Conservation (phyloP, 129 eudicot species). For the Smallanthus sonchifolius region DNA sequence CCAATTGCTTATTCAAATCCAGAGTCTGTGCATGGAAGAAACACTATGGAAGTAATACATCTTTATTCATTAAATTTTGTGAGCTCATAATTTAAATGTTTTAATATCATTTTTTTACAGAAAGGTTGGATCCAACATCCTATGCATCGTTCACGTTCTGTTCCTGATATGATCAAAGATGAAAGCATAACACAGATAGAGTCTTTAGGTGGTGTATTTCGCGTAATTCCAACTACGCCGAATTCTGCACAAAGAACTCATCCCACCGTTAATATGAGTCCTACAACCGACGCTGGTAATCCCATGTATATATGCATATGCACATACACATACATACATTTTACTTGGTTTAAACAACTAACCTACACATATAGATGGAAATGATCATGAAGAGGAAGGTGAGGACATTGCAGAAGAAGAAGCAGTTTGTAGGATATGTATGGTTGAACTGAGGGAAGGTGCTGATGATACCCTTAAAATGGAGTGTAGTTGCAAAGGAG, state of each 20-base stretch:
- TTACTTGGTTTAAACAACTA: background rate
- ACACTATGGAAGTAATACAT: constrained; percentile 30
- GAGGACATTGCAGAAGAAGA: constrained; percentile 86
- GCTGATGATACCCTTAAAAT: constrained; percentile 74
- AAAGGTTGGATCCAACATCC: constrained; percentile 41
- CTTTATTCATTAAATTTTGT: constrained; percentile 12
- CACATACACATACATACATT: background rate
- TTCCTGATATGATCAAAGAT: constrained; percentile 64
- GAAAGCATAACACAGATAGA: constrained; percentile 51
- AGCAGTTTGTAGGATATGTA: constrained; percentile 96
- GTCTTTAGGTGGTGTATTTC: constrained; percentile 56
- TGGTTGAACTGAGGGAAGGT: constrained; percentile 85
- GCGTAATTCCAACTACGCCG: constrained; percentile 70
- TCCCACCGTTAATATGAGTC: constrained; percentile 27
- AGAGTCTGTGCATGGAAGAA: constrained; percentile 80
- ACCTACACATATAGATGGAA: constrained; percentile 41
- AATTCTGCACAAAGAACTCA: constrained; percentile 34
- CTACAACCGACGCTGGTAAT: constrained; percentile 47
- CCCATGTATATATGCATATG: too few species aligned
- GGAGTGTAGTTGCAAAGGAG: constrained; percentile 98
- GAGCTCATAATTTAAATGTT: background rate
- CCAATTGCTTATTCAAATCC: constrained; percentile 90
- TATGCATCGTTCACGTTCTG: constrained; percentile 81
- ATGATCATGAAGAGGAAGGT: constrained; percentile 28
- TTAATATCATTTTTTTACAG: constrained; percentile 35